Base-by-base conservation (phyloP, 495 filamentous ascomycete species). In the Acidomyces sp. region DNA sequence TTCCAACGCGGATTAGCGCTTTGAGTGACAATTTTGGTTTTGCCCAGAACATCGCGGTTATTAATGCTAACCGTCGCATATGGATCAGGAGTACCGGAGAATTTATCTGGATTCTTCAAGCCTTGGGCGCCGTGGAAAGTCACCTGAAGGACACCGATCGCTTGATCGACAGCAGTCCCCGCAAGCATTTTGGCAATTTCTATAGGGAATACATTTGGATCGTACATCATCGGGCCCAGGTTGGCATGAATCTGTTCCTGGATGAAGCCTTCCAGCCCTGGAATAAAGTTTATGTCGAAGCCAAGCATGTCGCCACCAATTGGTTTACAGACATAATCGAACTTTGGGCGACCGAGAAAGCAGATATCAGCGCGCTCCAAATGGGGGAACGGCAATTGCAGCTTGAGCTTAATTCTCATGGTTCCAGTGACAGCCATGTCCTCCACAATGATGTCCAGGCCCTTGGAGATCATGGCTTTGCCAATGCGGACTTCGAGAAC, bases 221-320 rank as follows among this genome's bases (percentile, higher is more conserved):
- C 79, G 52, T 96, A 96, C 80, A 96, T 88, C 78, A 99, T 96
- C 9, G 90, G 90, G 2, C 75, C 75, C 25, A 97, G 65, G 50
- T 85, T 94, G 47, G 71, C 75, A 61, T 99, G 92, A 42, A 99
- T 88, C 61, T 90, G 83, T 39, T 96, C 92, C 62, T 82, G 78
- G 53, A 99, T 96, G 62, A 96, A 96, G 45, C 55, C 70, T 60
- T 93, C 84, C 17, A 99, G 67, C 37, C 88, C 87, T 19, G 92
- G 90, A 46, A 99, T 87, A 64, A 96, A 94, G 62, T 93, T 93
- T 65, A 99, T 94, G 57, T 99, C 90, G 57, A 99, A 93, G 35
- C 90, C 90, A 42, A 99, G 80, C 6, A 70, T 82, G 28, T 96
- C 92, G 45, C 92, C 92, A 46, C 92, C 90, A 32, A 99, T 74